Evolutionary conservation across 345 rosid species (phyloP), one percentile per base, ranked within the genome.

Genomic region (Acer saccharum): DNA sequence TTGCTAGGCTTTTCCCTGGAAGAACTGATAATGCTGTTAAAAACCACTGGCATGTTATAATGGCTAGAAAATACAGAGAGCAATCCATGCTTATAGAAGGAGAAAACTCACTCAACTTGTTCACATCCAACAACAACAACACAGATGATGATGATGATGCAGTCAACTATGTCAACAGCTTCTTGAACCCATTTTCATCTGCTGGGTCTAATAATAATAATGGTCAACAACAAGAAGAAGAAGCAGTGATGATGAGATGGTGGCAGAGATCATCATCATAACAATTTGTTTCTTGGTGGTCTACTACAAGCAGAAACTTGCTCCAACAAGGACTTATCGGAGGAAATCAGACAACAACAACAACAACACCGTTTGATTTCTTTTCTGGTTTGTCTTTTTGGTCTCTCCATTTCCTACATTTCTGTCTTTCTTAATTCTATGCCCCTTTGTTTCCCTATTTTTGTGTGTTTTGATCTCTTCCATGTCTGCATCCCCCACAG

Each of bases 31-130:
- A 90, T 87, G 85, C 91, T 29, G 87, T 90, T 0, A 90, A 90
- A 54, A 90, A 90, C 71, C 94, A 87, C 7, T 90, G 92, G 92
- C 94, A 90, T 87, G 94, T 90, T 5, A 84, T 88, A 68, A 88
- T 88, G 94, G 91, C 94, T 3, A 84, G 92, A 80, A 88, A 88
- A 78, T 71, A 81, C 74, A 88, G 90, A 41, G 81, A 75, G 13
- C 91, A 84, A 20, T 83, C 88, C 32, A 80, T 71, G 84, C 85
- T 69, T 83, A 73, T 57, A 63, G 77, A 62, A 82, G 83, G 73
- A 87, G 86, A 61, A 82, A 82, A 46, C 50, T 78, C 54, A 50
- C 32, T 66, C 85, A 79, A 5, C 76, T 77, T 81, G 39, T 68
- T 72, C 82, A 76, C 65, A 78, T 32, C 39, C 76, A 74, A n/a